Evolutionary conservation across 2,329 filamentous ascomycete genomes (phyloP).

Genomic region (Aspergillus calidoustus): DNA sequence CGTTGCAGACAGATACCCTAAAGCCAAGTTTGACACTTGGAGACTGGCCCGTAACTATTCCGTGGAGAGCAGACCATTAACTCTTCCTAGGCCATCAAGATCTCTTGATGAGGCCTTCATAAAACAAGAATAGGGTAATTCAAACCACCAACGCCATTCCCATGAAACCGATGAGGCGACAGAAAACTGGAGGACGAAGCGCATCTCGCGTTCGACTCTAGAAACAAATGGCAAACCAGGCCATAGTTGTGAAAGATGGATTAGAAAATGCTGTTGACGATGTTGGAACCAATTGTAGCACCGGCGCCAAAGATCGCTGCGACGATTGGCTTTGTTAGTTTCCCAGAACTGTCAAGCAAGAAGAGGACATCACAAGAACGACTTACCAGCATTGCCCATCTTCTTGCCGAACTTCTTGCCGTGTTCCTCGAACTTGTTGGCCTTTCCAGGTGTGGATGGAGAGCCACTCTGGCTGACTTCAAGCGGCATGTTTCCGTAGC

Average conservation of each 20-base stretch:
- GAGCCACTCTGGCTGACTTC: constrained; percentile 67
- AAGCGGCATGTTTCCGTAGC: constrained; percentile 70
- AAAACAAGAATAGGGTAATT: constrained; percentile 17
- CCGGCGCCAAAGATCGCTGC: constrained; percentile 89
- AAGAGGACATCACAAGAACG: neutral
- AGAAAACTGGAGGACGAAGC: constrained; percentile 11
- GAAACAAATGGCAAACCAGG: neutral
- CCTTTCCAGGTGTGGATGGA: constrained; percentile 44
- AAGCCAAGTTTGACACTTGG: constrained; percentile 9
- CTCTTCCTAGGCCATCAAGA: constrained; percentile 2
- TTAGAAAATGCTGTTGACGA: constrained; percentile 90
- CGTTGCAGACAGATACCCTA: constrained; percentile 12
- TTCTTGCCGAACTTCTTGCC: constrained; percentile 98
- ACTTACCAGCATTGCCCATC: constrained; percentile 69
- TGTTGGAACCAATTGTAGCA: constrained; percentile 85
- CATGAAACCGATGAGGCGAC: constrained; percentile 26
- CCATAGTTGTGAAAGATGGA: constrained; percentile 1
- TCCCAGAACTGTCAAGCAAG: neutral
- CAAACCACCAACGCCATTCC: constrained; percentile 40
- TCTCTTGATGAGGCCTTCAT: constrained; percentile 4
- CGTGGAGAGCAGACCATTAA: constrained; percentile 7
- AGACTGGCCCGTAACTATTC: constrained; percentile 3
- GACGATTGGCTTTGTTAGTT: constrained; percentile 26
- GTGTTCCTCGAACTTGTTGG: constrained; percentile 70
- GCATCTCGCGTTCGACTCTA: constrained; percentile 8